These are phyloP conservation scores for Isabelozyma heimii DNA, from an alignment of 805 yeast species.

Conservation along the genomic window DNA sequence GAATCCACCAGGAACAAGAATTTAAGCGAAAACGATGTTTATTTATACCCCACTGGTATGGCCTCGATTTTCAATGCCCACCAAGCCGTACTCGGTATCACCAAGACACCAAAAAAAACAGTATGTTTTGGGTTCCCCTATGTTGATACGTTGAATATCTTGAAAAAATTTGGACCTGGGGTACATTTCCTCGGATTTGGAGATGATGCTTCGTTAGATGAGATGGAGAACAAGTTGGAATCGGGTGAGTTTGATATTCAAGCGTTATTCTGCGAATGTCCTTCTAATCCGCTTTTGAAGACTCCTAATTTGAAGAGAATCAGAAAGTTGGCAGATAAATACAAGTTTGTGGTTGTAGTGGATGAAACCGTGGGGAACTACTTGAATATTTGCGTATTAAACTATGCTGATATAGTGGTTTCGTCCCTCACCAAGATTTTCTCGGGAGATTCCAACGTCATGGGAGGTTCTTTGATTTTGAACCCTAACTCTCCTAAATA, in stretches of 20 bases:
- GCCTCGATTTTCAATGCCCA: conserved; percentile 85
- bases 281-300: conserved; percentile 88
- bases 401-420: conserved; percentile 82
- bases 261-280: conserved; percentile 87
- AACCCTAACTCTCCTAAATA: conserved; percentile 63
- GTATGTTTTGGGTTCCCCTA: conserved; percentile 97
- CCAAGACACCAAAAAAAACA: conserved; percentile 47
- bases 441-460: conserved; percentile 91
- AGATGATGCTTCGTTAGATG: conserved; percentile 64
- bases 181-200: conserved; percentile 84
- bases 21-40: conserved; percentile 64
- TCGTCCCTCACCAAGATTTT: conserved; percentile 89
- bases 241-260: conserved; percentile 56
- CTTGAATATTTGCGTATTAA: conserved; percentile 75
- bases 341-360: conserved; percentile 74
- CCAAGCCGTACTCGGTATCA: conserved; percentile 32
- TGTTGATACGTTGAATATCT: conserved; percentile 83
- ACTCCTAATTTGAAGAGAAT: conserved; percentile 76
- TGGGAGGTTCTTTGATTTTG: conserved; percentile 87
- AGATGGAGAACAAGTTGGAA: conserved; percentile 60
- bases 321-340: conserved; percentile 62
- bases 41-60: conserved; percentile 89
- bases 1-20: conserved; percentile 25
- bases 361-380: conserved; percentile 96
- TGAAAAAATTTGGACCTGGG: conserved; percentile 90